phyloP scores from a whole-genome alignment of 208 protist species.

The Leishmania martiniquensis region DNA sequence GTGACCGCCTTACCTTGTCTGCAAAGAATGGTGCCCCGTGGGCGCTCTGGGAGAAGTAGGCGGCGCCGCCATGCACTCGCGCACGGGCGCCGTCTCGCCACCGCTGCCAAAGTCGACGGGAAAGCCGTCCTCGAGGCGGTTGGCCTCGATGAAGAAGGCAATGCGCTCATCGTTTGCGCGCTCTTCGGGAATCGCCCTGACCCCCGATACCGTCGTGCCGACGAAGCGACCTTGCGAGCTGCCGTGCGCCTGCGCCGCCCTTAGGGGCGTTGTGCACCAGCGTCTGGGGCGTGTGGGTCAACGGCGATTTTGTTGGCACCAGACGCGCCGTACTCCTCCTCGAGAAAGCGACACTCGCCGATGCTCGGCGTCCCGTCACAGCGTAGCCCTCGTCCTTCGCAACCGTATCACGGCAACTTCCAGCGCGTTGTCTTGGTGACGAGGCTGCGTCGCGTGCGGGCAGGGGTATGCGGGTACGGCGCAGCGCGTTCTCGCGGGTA shows the following conservation, averaged over 20 bases:
- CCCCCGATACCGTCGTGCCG: conserved; percentile 56
- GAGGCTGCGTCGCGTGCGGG: conserved; percentile 46
- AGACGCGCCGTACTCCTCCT: conserved; percentile 32
- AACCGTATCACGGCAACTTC: conserved; percentile 41
- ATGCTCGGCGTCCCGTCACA: conserved; percentile 65
- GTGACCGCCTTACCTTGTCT: no score
- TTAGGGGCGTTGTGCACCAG: no score
- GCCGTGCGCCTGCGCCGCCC: conserved; percentile 70
- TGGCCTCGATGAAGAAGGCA: conserved; percentile 30
- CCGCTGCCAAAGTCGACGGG: conserved; percentile 61
- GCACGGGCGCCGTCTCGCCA: conserved; percentile 35
- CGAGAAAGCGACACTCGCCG: conserved; percentile 58
- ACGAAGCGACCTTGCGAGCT: conserved; percentile 69
- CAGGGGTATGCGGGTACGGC: conserved; percentile 38
- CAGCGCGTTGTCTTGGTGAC: conserved; percentile 69
- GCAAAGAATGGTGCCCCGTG: background rate
- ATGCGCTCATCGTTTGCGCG: conserved; percentile 35
- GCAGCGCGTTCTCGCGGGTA: conserved; percentile 43
- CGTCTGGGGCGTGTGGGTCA: conserved; percentile 72
- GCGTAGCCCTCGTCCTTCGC: conserved; percentile 44
- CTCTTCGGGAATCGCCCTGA: conserved; percentile 39
- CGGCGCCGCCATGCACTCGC: conserved; percentile 39
- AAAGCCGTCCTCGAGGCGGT: conserved; percentile 72
- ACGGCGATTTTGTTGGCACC: conserved; percentile 49
- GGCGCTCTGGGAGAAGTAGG: background rate